Percentiles rank a stretch among this genome's conserved stretches.
Evolutionary conservation across 441 rosid species (phyloP).

Genomic region (Gossypium schwendimanii): DNA sequence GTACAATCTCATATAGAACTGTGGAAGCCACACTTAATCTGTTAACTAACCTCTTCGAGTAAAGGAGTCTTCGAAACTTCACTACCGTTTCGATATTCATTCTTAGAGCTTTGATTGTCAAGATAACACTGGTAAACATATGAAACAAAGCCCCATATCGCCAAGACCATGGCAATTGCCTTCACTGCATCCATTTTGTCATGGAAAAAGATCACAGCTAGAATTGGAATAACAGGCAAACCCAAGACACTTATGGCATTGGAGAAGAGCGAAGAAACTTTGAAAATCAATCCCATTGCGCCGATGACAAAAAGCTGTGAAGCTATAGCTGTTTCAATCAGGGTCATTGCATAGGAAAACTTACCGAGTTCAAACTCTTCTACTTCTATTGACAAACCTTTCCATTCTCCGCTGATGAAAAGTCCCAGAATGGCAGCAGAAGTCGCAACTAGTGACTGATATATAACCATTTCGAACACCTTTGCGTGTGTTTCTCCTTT

Average conservation of each 20-base stretch:
- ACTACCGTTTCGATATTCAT: background rate
- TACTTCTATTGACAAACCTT: conserved; percentile 25
- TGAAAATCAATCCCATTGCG: conserved; percentile 39
- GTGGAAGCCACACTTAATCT: background rate
- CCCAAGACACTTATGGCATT: conserved; percentile 49
- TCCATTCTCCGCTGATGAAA: conserved; percentile 58
- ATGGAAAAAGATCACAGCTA: conserved; percentile 45
- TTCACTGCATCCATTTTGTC: conserved; percentile 59
- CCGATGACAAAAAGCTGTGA: conserved; percentile 36
- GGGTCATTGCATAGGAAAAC: conserved; percentile 32
- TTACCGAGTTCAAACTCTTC: conserved; percentile 29
- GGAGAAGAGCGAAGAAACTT: conserved; percentile 56
- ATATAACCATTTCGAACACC: conserved; percentile 20
- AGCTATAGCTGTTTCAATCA: conserved; percentile 29
- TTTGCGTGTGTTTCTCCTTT: background rate
- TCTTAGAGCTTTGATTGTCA: conserved; percentile 12
- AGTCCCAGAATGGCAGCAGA: conserved; percentile 33
- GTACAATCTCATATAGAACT: background rate
- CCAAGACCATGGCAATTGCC: conserved; percentile 49
- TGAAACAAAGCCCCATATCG: conserved; percentile 60
- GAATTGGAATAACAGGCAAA: conserved; percentile 42
- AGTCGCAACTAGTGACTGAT: conserved; percentile 33
- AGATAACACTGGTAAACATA: conserved; percentile 41
- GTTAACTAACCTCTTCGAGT: conserved; percentile 12
- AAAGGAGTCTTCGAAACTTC: conserved; percentile 21